A percentile compares a stretch with the other conserved stretches of the same genome.
Conservation (phyloP, 2,329 filamentous ascomycete species). For the Colletotrichum caudatum region DNA sequence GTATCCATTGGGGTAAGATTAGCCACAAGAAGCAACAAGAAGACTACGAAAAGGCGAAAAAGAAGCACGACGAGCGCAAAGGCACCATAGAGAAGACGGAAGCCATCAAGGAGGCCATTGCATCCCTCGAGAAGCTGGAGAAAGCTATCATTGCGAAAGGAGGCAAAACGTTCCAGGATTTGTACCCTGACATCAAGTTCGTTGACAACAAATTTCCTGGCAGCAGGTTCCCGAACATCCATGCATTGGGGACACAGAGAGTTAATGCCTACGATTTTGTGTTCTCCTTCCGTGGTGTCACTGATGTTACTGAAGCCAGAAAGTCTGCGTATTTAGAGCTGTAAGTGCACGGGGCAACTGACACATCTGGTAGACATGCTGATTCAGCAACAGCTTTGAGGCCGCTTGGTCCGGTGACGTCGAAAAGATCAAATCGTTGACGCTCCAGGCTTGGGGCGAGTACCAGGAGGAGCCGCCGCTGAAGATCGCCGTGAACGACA, state of each 20-base stretch:
- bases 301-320: constrained; percentile 66
- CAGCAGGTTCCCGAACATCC: constrained; percentile 14
- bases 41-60: constrained; percentile 45
- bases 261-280: constrained; percentile 58
- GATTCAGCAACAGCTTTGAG: constrained; percentile 67
- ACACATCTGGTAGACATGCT: constrained; percentile 37
- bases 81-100: constrained; percentile 64
- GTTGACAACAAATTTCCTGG: constrained; percentile 42
- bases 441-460: constrained; percentile 69
- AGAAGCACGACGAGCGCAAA: constrained; percentile 41
- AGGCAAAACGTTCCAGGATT: constrained; percentile 75
- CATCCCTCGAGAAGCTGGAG: constrained; percentile 68
- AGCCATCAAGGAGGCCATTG: constrained; percentile 64
- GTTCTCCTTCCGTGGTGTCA: constrained; percentile 65
- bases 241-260: constrained; percentile 42
- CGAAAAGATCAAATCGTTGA: constrained; percentile 73
- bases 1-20: constrained; percentile 50
- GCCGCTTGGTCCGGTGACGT: constrained; percentile 80
- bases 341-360: constrained; percentile 54
- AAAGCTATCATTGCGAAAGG: constrained; percentile 65
- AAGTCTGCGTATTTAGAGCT: constrained; percentile 72
- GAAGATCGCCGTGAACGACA: constrained; percentile 71
- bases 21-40: constrained; percentile 53
- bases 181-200: constrained; percentile 66
- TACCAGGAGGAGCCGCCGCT: constrained; percentile 69